Evolutionary conservation across 108 stramenopile genomes (phyloP), one percentile per base, ranked within the genome.

Genomic region (Nitzschia sp.): DNA sequence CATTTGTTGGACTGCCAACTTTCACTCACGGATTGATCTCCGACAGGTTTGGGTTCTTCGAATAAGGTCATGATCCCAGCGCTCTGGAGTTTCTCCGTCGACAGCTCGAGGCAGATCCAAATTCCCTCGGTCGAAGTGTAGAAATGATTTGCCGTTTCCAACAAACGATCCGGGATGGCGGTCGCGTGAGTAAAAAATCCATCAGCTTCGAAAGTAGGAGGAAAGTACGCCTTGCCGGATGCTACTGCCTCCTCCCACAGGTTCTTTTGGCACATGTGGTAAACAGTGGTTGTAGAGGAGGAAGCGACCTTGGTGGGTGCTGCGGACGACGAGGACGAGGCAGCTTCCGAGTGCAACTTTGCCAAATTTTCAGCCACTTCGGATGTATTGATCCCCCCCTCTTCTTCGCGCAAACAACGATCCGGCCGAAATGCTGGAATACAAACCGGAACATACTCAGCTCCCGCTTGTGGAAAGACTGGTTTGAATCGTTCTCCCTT

Each of bases 131-230:
- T 32, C 8, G 34, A 21, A 6, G 61, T 57, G 59, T 91, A 95
- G 72, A 91, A 95, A 63, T 92, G 91, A 80, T 95, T 95, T 35
- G 88, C 94, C 9, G 85, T 91, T 19, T 53, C 56, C 3, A 95
- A 56, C 35, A 95, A 62, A 13, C 77, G 73, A 35, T 74, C 69
- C 1, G 91, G 88, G 26, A 87, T 71, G 21, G 72, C 72, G n/a
- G 86, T 91, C 30, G 94, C 94, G 63, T 95, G 94, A 2, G 88
- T 91, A 62, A 89, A 87, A 26, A 58, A 63, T 41, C 90, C 93
- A 80, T 95, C 94, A 26, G 73, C 57, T 21, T 62, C 50, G 75
- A 91, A 95, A 1, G 94, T 95, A 27, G 91, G 88, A 19, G 94
- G 94, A 66, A 85, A 92, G 67, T 95, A 95, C 0, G 88, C 91